Percentiles rank a stretch among this genome's conserved stretches.
These are phyloP conservation scores for Thecaphora frezii DNA, from an alignment of 1,284 basidiomycete genomes.

Conservation along the genomic window DNA sequence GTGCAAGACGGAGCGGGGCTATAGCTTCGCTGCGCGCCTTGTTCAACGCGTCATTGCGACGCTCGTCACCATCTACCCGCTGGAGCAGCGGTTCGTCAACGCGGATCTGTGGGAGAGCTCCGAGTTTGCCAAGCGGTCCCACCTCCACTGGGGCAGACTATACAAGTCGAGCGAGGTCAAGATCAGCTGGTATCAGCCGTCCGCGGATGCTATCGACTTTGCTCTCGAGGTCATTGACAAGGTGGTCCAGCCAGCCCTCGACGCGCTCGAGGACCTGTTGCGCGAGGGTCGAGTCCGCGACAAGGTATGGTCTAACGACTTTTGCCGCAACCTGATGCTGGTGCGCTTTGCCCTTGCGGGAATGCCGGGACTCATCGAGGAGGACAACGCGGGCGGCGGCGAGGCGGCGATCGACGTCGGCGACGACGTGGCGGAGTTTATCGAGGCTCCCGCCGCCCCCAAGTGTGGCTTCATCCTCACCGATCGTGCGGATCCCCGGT, in stretches of 20 bases:
- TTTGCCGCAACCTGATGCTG: slow-evolving; percentile 73
- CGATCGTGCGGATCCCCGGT: slow-evolving; percentile 74
- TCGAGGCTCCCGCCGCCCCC: slow-evolving; percentile 61
- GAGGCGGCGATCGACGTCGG: slow-evolving; percentile 67
- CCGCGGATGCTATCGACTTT: slow-evolving; percentile 74
- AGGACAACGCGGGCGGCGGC: slow-evolving; percentile 66
- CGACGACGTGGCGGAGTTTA: slow-evolving; percentile 69
- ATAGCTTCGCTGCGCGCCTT: slow-evolving; percentile 76
- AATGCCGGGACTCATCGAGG: slow-evolving; percentile 67
- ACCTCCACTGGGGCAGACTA: slow-evolving; percentile 78
- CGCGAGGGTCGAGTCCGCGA: slow-evolving; percentile 15
- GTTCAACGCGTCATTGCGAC: slow-evolving; percentile 78
- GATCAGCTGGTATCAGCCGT: slow-evolving; percentile 86
- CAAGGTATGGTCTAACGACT: slow-evolving; percentile 78
- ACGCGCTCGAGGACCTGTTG: slow-evolving; percentile 69
- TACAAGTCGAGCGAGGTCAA: slow-evolving; percentile 78
- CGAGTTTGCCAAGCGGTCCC: slow-evolving; percentile 76
- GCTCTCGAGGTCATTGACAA: slow-evolving; percentile 76
- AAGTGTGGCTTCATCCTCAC: slow-evolving; percentile 73
- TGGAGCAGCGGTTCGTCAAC: slow-evolving; percentile 82
- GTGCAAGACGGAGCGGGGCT: slow-evolving; percentile 87
- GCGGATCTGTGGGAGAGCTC: slow-evolving; percentile 76
- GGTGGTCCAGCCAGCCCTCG: slow-evolving; percentile 70
- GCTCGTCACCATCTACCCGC: slow-evolving; percentile 75
- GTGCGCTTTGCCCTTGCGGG: slow-evolving; percentile 72